Evolutionary conservation across 306 rosid species (phyloP), one percentile per base, ranked within the genome.

Genomic region (Rubus parviflorus): DNA sequence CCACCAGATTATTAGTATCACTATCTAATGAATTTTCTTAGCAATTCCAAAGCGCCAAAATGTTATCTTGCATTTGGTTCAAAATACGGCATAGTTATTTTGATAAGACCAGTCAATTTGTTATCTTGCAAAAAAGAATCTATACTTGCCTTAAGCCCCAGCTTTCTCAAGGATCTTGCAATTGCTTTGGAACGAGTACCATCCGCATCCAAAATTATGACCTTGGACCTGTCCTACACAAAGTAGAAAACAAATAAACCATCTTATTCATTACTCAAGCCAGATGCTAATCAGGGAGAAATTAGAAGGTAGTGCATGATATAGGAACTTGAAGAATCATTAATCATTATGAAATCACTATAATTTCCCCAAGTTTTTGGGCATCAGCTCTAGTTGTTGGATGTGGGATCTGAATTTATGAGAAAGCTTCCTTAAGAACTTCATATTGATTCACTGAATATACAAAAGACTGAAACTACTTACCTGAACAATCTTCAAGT

Each of bases 141-240:
- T 52, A 20, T 47, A 88, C 97, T 83, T 83, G 82, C 98, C 96
- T 92, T 88, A 66, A 89, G 73, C 76, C 98, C 98, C 64, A 92
- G 82, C 86, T 88, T 92, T 84, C 81, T 89, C 89, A 95, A 90
- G 78, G 97, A 90, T 78, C 98, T 89, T 73, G 97, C 98, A 48
- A 95, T 84, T 83, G 92, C 89, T 83, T 92, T 95, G 66, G 97
- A 87, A 73, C 89, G 83, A 84, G 85, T 70, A 49, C 98, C 97
- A 82, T 95, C 90, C 80, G 90, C 90, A 88, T 95, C 98, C 88
- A 95, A 80, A 85, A 95, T 74, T 70, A 95, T 87, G 79, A 95
- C 96, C 95, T 84, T 82, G 86, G 97, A 92, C 84, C 92, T 95
- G 93, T 88, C 96, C 98, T 95, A 95, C 88, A 92, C 81, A 81